These are phyloP conservation scores for Arthromyces matolae DNA, from an alignment of 768 basidiomycete species.

Conservation along the genomic window DNA sequence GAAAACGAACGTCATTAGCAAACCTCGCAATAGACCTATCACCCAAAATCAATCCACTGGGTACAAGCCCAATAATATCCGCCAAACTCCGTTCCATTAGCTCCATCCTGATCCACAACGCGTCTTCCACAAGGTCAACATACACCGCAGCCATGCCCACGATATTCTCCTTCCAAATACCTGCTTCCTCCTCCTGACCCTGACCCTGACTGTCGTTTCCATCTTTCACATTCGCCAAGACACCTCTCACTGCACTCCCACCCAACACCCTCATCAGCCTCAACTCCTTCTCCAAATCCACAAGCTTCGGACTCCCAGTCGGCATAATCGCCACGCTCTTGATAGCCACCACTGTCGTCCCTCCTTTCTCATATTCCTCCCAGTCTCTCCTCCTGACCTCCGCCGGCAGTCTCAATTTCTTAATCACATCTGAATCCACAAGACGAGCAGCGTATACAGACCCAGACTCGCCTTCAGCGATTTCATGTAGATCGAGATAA, in stretches of 20 bases:
- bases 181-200: constrained; percentile 55
- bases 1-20: constrained; percentile 65
- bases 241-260: no score
- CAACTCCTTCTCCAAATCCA: constrained; percentile 61
- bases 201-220: no score
- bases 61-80: constrained; percentile 66
- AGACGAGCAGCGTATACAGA: constrained; percentile 54
- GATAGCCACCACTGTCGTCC: constrained; percentile 60
- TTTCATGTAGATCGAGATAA: constrained; percentile 68
- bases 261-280: constrained; percentile 48
- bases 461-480: constrained; percentile 82
- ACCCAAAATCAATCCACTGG: constrained; percentile 57
- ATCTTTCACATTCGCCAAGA: no score
- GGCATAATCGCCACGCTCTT: constrained; percentile 66
- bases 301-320: constrained; percentile 57
- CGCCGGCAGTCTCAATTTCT: constrained; percentile 37
- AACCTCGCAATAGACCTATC: constrained; percentile 74
- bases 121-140: constrained; percentile 59
- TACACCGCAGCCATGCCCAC: constrained; percentile 68
- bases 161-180: constrained; percentile 62
- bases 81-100: constrained; percentile 87
- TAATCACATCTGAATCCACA: constrained; percentile 5
- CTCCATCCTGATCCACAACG: constrained; percentile 86
- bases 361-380: constrained; percentile 30
- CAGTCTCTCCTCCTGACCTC: constrained; percentile 35